Percentiles rank a stretch among this genome's conserved stretches.
Evolutionary conservation across 1,284 basidiomycete genomes (phyloP).

Genomic region (Meripilus lineatus): DNA sequence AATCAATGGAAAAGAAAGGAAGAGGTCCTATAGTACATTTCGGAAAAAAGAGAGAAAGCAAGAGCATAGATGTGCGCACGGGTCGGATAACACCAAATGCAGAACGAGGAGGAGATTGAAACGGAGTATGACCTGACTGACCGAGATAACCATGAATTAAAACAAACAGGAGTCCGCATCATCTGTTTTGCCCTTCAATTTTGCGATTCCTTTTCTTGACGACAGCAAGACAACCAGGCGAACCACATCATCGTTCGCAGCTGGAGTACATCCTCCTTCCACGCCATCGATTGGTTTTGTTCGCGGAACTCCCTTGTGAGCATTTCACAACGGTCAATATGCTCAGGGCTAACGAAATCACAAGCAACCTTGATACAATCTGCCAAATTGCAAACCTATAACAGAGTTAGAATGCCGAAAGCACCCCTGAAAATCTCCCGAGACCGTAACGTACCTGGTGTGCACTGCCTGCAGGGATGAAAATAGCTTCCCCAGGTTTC

Average conservation of each 20-base stretch:
- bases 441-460: slow-evolving; percentile 70
- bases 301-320: slow-evolving; percentile 86
- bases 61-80: no score
- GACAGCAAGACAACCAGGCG: slow-evolving; percentile 71
- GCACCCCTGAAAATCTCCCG: neutral
- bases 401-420: neutral
- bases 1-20: no score
- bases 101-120: no score
- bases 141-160: no score
- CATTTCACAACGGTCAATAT: slow-evolving; percentile 79
- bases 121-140: no score
- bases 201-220: slow-evolving; percentile 42
- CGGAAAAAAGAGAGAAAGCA: no score
- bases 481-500: slow-evolving; percentile 88
- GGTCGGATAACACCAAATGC: no score
- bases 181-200: slow-evolving; percentile 11
- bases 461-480: slow-evolving; percentile 94
- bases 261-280: slow-evolving; percentile 95
- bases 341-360: slow-evolving; percentile 94
- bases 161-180: no score
- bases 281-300: slow-evolving; percentile 80
- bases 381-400: slow-evolving; percentile 75
- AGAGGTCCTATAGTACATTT: no score
- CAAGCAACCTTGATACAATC: slow-evolving; percentile 97
- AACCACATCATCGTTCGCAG: slow-evolving; percentile 93